These are phyloP conservation scores for Pleurotus cornucopiae DNA, from an alignment of 768 basidiomycete genomes.

Conservation along the genomic window DNA sequence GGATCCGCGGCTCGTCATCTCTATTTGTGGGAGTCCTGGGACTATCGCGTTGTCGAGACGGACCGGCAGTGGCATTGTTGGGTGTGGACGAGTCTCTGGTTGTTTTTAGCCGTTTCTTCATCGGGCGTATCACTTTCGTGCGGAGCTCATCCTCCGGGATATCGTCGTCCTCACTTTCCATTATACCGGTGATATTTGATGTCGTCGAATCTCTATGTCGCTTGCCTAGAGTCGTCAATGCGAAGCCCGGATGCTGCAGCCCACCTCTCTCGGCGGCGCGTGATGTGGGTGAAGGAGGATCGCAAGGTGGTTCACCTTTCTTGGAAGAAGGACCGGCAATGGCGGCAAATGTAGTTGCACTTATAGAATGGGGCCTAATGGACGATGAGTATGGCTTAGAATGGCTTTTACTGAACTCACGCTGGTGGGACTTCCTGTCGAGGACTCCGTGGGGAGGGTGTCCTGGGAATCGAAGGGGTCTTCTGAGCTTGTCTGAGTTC, in stretches of 20 bases:
- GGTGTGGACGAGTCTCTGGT: constrained; percentile 3
- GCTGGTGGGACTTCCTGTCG: constrained; percentile 3
- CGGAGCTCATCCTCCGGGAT: constrained; percentile 31
- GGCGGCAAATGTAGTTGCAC: constrained; percentile 1
- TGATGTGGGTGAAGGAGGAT: constrained; percentile 8
- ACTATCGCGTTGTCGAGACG: not conserved
- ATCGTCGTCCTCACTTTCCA: constrained; percentile 33
- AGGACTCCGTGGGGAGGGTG: constrained; percentile 4
- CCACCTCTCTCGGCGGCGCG: constrained; percentile 11
- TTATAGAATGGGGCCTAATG: constrained; percentile 2
- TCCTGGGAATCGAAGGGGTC: constrained; percentile 7
- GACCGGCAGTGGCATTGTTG: not conserved
- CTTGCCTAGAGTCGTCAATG: constrained; percentile 58
- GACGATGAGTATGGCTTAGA: not conserved
- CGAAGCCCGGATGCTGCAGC: constrained; percentile 32
- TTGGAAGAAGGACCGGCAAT: constrained; percentile 3
- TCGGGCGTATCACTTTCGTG: constrained; percentile 36
- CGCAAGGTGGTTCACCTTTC: not conserved
- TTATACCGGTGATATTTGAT: constrained; percentile 34
- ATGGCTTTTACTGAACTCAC: not conserved
- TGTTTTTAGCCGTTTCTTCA: constrained; percentile 51
- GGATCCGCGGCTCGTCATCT: constrained; percentile 20
- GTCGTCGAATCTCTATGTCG: constrained; percentile 51
- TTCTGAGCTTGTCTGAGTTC: constrained; percentile 14
- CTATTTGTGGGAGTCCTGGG: constrained; percentile 3